phyloP scores from a whole-genome alignment of 257 asterid genomes.

The Solanum rostratum region DNA sequence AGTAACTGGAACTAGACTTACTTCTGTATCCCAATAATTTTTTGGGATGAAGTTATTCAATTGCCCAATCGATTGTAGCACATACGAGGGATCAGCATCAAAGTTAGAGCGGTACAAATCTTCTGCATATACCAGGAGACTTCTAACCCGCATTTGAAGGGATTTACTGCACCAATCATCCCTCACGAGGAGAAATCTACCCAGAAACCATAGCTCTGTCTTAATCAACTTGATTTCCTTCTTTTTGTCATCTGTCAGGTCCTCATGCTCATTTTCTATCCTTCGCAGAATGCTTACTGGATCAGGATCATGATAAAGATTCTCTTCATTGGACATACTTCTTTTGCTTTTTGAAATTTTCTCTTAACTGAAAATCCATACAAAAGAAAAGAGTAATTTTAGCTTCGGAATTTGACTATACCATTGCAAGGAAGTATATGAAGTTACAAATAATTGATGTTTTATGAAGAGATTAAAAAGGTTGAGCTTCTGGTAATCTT shows the following conservation, averaged over 20 bases:
- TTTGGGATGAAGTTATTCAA: background rate
- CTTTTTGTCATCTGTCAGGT: background rate
- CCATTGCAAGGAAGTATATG: background rate
- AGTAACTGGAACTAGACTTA: background rate
- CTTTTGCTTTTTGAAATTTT: background rate
- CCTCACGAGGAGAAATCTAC: background rate
- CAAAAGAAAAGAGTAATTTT: background rate
- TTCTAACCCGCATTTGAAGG: background rate
- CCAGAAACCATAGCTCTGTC: background rate
- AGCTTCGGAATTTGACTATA: background rate
- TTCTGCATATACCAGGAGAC: background rate
- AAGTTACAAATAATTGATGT: background rate
- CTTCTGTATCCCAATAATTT: accelerated
- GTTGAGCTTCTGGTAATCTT: background rate
- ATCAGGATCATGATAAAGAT: background rate
- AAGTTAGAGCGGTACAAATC: background rate
- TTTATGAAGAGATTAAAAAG: background rate
- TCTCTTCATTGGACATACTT: background rate
- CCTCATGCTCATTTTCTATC: background rate
- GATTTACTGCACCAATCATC: accelerated
- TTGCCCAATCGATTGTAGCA: background rate
- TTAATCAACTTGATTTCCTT: background rate
- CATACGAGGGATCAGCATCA: background rate
- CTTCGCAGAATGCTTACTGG: background rate
- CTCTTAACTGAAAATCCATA: background rate